Conservation (phyloP, 163 green algal species). For the Prototheca stagnorum region DNA sequence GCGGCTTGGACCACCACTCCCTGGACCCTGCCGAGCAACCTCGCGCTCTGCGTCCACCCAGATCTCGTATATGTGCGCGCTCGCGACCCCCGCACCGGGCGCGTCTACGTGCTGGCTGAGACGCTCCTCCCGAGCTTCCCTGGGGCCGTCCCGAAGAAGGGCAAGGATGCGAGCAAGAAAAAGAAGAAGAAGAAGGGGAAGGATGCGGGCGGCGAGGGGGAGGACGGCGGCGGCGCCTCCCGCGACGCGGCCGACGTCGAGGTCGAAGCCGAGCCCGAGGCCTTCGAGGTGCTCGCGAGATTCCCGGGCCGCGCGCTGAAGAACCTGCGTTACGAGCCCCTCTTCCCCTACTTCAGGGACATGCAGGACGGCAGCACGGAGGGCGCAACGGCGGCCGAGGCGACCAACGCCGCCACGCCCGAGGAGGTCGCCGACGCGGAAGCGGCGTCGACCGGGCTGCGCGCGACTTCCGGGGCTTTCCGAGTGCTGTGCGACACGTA, state of each 20-base stretch:
- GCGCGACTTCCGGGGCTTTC: constrained; percentile 31
- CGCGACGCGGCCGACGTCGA: constrained; percentile 1
- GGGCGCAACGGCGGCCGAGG: background rate
- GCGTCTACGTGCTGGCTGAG: constrained; percentile 83
- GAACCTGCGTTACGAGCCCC: too few relatives aligned
- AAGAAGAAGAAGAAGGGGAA: constrained; percentile 33
- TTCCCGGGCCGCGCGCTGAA: too few relatives aligned
- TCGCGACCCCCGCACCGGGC: constrained; percentile 37
- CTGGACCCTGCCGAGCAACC: constrained; percentile 94
- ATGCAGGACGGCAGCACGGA: background rate
- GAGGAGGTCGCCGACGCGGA: constrained; percentile 39
- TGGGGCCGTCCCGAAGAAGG: constrained; percentile 54
- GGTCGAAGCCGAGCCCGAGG: background rate
- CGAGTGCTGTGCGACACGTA: constrained; percentile 67
- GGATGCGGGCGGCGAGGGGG: too few relatives aligned
- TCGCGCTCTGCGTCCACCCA: constrained; percentile 92
- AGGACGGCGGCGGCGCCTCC: too few relatives aligned
- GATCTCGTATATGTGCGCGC: constrained; percentile 80
- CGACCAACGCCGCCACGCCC: background rate
- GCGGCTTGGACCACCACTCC: constrained; percentile 98
- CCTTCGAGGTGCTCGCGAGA: background rate
- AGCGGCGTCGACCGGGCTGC: too few relatives aligned
- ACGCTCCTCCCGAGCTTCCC: constrained; percentile 49
- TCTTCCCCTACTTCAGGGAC: background rate
- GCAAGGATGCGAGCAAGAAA: background rate